Base-by-base conservation (phyloP, 768 basidiomycete species). In the Russula compacta region DNA sequence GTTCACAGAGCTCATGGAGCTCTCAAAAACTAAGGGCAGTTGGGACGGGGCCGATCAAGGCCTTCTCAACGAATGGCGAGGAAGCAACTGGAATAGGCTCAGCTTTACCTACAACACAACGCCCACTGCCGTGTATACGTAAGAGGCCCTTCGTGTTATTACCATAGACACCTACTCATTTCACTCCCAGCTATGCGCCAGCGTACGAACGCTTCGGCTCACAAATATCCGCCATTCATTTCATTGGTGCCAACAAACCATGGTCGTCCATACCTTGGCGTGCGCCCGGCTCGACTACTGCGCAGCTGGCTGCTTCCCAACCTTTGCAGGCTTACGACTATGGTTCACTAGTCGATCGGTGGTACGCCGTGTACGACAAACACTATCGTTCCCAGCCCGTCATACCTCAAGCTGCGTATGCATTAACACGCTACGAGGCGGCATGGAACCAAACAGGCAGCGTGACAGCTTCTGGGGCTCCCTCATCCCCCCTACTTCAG, bases 41-140 rank as follows among this genome's bases (percentile, higher is more conserved):
- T 98, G 95, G 87, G 95, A 98, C 69, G 97, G 97, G 9, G 97
- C 93, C n/a, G 97, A 99, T 75, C 97, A 99, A 72, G 97, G 97
- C 15, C 76, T 98, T 64, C 79, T 98, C 66, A 98, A 98, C 69
- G 95, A 98, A 76, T 98, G 94, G 94, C 79, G 89, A 66, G 85
- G 86, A 36, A 72, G 72, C 19, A 73, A 90, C 69, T 99, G 97
- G 97, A 83, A 97, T 68, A 81, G 93, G 67, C 84, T 99, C 67
- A 93, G 93, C 71, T 99, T 98, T 75, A 92, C 86, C 44, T 99
- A 97, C 77, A 99, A 99, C 73, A 97, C 95, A 15, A 98, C 97
- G 3, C 97, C 97, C 17, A 93, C 93, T 14, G 93, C 95, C 60
- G 92, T 87, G 56, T 98, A 98, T 77, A 94, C 92, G 88, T 95